These are phyloP conservation scores for Lycium barbarum DNA, from an alignment of 257 asterid species.

Conservation along the genomic window DNA sequence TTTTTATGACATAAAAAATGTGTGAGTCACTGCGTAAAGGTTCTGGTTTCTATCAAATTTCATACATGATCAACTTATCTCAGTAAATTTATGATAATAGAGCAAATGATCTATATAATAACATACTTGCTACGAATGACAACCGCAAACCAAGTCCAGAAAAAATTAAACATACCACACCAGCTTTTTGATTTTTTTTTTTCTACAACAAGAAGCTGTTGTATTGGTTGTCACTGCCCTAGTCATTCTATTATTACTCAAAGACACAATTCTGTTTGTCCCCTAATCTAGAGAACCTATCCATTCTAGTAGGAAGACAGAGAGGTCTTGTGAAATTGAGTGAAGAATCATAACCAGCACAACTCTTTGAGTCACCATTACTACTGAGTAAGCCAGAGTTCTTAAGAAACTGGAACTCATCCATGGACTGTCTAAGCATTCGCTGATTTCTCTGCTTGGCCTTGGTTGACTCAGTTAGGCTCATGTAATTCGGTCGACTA, in stretches of 20 bases:
- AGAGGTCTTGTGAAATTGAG: conserved; percentile 45
- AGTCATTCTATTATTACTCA: conserved; percentile 30
- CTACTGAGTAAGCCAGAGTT: conserved; percentile 47
- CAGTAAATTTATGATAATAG: not conserved
- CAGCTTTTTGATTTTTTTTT: not conserved
- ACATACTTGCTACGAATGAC: conserved; percentile 38
- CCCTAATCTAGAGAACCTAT: conserved; percentile 47
- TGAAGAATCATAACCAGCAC: conserved; percentile 50
- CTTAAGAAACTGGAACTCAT: conserved; percentile 76
- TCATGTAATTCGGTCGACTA: conserved; percentile 80
- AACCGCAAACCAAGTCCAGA: conserved; percentile 24
- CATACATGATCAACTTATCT: conserved; percentile 8
- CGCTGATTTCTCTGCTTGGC: conserved; percentile 77
- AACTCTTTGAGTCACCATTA: conserved; percentile 59
- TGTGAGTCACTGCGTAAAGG: not conserved
- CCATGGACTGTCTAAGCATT: conserved; percentile 74
- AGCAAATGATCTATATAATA: conserved; percentile 32
- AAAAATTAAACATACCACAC: not conserved
- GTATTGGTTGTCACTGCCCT: conserved; percentile 34
- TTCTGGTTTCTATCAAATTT: not conserved
- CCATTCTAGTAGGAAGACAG: conserved; percentile 53
- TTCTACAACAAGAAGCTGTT: conserved; percentile 68
- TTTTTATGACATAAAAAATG: not conserved
- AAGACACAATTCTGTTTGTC: conserved; percentile 42
- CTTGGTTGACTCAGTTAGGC: conserved; percentile 82